phyloP scores from a whole-genome alignment of 352 stramenopile species.

The Globisporangium alternatum region DNA sequence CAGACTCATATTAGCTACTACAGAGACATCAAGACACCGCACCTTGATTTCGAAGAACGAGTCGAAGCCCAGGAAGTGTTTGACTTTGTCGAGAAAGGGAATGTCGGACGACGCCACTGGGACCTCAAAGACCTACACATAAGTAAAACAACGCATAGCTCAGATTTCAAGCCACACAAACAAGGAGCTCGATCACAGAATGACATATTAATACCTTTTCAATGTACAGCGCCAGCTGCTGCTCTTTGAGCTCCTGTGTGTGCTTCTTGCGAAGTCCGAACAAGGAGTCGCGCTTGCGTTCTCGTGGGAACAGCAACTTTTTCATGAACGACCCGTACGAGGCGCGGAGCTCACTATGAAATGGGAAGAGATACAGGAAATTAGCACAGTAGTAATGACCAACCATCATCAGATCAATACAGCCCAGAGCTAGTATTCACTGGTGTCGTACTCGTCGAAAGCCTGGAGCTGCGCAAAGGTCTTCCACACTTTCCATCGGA shows the following conservation, averaged over 20 bases:
- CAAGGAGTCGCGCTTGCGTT: conserved; percentile 71
- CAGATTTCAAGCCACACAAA: not conserved
- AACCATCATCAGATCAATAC: not conserved
- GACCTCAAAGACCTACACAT: conserved; percentile 48
- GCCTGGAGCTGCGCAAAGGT: conserved; percentile 58
- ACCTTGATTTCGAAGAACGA: conserved; percentile 69
- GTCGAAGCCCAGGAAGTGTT: conserved; percentile 62
- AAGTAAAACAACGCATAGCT: not conserved
- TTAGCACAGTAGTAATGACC: too few species aligned
- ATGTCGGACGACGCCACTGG: conserved; percentile 40
- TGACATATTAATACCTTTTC: conserved; percentile 31
- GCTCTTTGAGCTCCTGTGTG: conserved; percentile 60
- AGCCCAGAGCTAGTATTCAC: conserved; percentile 1
- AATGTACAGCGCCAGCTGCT: conserved; percentile 72
- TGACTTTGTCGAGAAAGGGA: conserved; percentile 37
- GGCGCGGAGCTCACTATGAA: conserved; percentile 40
- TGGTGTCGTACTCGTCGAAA: conserved; percentile 60
- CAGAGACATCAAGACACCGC: not conserved
- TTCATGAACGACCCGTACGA: conserved; percentile 53
- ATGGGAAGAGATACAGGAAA: too few species aligned
- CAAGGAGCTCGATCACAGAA: not conserved
- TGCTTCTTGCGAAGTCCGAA: conserved; percentile 72
- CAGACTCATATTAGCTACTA: not conserved
- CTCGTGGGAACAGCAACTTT: conserved; percentile 53
- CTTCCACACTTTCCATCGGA: conserved; percentile 81